A percentile compares a stretch with the other conserved stretches of the same genome.
phyloP scores from a whole-genome alignment of 1,139 yeast genomes.

The Saccharomyces hybrid region DNA sequence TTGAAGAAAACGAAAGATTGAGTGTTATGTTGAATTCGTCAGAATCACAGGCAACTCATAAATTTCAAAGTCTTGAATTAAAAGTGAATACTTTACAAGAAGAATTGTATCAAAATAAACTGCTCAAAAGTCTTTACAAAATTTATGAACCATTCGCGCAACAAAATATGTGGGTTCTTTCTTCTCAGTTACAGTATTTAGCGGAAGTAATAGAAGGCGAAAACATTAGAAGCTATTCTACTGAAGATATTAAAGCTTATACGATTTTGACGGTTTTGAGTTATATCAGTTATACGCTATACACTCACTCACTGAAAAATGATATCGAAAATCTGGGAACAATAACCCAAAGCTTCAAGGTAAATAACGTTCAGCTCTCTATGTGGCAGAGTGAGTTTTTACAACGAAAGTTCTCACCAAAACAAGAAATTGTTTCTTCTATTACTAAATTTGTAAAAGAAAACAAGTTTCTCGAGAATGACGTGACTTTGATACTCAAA shows the following conservation, averaged over 20 bases:
- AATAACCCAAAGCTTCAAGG: neutral
- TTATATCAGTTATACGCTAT: neutral
- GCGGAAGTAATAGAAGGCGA: neutral
- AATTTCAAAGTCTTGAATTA: neutral
- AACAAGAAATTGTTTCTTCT: neutral
- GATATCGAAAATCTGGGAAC: neutral
- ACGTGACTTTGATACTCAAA: neutral
- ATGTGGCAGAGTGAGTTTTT: neutral
- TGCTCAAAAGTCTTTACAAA: neutral
- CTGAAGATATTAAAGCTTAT: neutral
- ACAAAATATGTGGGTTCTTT: neutral
- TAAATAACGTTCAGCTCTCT: neutral
- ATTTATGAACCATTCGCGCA: neutral
- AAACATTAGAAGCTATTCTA: neutral
- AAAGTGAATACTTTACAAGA: neutral
- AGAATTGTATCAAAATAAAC: neutral
- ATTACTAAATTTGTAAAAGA: neutral
- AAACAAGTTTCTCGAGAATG: neutral
- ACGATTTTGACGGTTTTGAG: neutral
- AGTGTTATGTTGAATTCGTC: neutral
- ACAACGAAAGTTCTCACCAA: neutral
- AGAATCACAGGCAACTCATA: neutral
- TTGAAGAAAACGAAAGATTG: neutral
- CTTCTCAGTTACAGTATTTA: constrained; percentile 1
- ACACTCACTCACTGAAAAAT: neutral